Conservation (phyloP, 2,329 filamentous ascomycete species). For the Aspergillus quadrilineatus region DNA sequence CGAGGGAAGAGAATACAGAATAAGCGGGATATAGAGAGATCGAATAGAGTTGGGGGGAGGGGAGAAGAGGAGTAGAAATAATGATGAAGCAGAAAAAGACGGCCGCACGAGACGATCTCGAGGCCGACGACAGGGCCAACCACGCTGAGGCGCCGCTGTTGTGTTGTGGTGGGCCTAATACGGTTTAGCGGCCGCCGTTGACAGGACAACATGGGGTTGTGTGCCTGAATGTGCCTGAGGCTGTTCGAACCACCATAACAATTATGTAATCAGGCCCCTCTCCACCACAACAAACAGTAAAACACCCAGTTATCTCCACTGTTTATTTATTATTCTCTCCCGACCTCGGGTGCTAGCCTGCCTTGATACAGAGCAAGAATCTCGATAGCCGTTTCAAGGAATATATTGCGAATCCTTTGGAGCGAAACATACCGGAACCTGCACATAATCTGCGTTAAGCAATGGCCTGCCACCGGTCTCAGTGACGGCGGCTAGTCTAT, state of each 20-base stretch:
- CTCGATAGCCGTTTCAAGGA: too few relatives aligned
- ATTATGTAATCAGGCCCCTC: slow-evolving; percentile 15
- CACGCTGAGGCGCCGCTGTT: slow-evolving; percentile 37
- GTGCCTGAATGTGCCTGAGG: slow-evolving; percentile 25
- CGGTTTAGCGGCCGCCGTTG: slow-evolving; percentile 38
- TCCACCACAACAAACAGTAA: slow-evolving; percentile 15
- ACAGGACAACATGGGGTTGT: slow-evolving; percentile 35
- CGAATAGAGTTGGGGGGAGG: slow-evolving; percentile 10
- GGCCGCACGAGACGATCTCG: slow-evolving; percentile 22
- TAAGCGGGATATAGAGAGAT: slow-evolving; percentile 10
- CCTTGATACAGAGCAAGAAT: too few relatives aligned
- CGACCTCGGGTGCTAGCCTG: too few relatives aligned
- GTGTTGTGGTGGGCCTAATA: slow-evolving; percentile 37
- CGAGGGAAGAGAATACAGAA: slow-evolving; percentile 16
- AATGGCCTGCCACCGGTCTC: neutral
- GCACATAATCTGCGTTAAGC: neutral
- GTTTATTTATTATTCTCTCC: too few relatives aligned
- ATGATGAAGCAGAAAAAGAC: slow-evolving; percentile 18
- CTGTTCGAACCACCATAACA: slow-evolving; percentile 2
- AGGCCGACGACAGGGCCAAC: slow-evolving; percentile 31
- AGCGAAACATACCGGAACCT: too few relatives aligned
- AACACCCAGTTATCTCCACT: neutral
- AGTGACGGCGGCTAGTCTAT: neutral
- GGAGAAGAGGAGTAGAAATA: slow-evolving; percentile 3
- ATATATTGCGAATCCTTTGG: too few relatives aligned